Conservation (phyloP, 2,329 filamentous ascomycete genomes). For the Colletotrichum sp. region DNA sequence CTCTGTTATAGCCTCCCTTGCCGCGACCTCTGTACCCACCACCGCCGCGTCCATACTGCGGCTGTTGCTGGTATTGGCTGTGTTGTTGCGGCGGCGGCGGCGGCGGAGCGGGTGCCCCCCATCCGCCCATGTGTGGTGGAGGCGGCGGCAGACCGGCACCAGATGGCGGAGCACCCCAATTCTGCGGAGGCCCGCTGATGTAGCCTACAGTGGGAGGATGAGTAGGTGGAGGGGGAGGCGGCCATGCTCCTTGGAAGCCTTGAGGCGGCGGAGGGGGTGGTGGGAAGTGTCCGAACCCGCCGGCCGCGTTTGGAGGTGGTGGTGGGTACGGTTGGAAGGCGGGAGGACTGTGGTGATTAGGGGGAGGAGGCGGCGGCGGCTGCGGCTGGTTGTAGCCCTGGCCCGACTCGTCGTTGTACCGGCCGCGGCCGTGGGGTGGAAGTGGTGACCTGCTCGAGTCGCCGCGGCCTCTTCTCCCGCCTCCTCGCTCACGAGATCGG, state of each 20-base stretch:
- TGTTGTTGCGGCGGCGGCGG: slow-evolving; percentile 18
- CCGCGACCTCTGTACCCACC: slow-evolving; percentile 13
- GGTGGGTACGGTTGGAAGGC: slow-evolving; percentile 21
- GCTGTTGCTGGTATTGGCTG: slow-evolving; percentile 2
- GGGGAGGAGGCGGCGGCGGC: slow-evolving; percentile 31
- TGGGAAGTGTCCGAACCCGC: slow-evolving; percentile 32
- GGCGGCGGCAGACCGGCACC: not conserved
- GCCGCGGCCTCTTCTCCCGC: slow-evolving; percentile 8
- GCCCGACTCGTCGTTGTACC: slow-evolving; percentile 4
- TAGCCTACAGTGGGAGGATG: slow-evolving; percentile 26
- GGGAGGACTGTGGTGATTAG: slow-evolving; percentile 10
- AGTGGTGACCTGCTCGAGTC: slow-evolving; percentile 1
- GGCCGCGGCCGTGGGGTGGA: slow-evolving; percentile 2
- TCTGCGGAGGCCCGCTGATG: slow-evolving; percentile 14
- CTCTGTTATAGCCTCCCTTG: slow-evolving; percentile 17
- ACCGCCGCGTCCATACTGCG: slow-evolving; percentile 13
- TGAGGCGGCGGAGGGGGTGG: slow-evolving; percentile 39
- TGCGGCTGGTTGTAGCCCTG: slow-evolving; percentile 7
- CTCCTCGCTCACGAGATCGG: slow-evolving; percentile 20
- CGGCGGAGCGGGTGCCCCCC: not conserved
- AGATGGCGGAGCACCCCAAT: slow-evolving; percentile 21
- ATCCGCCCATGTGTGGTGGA: slow-evolving; percentile 5
- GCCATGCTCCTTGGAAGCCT: slow-evolving; percentile 48
- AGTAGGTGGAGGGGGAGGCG: slow-evolving; percentile 39
- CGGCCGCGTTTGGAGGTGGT: slow-evolving; percentile 22